Evolutionary conservation across 1,284 basidiomycete genomes (phyloP).

Genomic region (Phellopilus nigrolimitatus): DNA sequence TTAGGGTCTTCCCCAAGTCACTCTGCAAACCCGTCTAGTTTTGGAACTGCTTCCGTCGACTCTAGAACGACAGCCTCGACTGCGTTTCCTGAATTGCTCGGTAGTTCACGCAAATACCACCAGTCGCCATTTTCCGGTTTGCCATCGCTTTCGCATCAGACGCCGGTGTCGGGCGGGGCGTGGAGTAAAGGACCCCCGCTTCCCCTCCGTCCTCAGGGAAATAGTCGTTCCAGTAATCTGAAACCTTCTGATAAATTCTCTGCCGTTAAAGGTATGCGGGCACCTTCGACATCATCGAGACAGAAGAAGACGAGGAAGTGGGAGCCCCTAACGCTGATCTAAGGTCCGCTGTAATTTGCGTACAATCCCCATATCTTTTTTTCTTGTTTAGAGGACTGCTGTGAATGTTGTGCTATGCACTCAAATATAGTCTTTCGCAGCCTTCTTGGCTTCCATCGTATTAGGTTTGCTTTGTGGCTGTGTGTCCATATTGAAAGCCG

Average conservation of each 20-base stretch:
- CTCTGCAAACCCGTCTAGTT: too few species aligned
- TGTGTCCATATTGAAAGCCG: too few species aligned
- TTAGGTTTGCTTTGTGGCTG: too few species aligned
- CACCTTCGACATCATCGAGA: neutral
- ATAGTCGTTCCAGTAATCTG: neutral
- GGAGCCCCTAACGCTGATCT: neutral
- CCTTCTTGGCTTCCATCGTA: too few species aligned
- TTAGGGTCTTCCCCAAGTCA: too few species aligned
- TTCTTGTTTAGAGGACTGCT: too few species aligned
- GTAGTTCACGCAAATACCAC: neutral
- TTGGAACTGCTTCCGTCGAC: neutral
- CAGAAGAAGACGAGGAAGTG: neutral
- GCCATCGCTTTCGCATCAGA: neutral
- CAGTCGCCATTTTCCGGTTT: neutral
- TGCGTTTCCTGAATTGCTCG: neutral
- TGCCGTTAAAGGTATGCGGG: neutral
- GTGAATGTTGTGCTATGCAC: too few species aligned
- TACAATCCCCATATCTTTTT: too few species aligned
- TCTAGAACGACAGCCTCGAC: neutral
- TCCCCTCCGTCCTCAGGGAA: neutral
- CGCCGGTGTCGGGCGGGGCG: neutral
- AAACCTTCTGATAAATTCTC: neutral
- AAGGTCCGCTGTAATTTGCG: neutral
- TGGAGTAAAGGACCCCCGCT: neutral
- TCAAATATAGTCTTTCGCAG: too few species aligned